Evolutionary conservation across 106 monocot species (phyloP).

Genomic region (Acorus calamus): DNA sequence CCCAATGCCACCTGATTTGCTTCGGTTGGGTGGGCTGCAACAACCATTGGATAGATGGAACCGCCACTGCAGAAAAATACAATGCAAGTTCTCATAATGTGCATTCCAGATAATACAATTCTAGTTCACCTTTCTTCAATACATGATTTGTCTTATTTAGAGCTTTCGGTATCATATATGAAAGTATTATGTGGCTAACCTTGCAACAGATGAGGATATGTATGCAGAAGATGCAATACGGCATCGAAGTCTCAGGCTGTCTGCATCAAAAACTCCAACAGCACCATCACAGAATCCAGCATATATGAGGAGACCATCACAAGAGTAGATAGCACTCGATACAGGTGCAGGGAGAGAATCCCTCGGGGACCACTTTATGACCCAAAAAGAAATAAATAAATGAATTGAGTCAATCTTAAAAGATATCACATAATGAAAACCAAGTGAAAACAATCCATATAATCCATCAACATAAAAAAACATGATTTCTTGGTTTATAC

Average conservation of each 20-base stretch:
- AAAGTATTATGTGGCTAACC: constrained; percentile 18
- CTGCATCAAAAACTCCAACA: constrained; percentile 89
- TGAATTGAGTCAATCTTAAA: background rate
- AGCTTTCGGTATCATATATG: background rate
- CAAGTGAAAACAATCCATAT: background rate
- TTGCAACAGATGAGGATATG: constrained; percentile 35
- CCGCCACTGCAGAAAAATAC: constrained; percentile 16
- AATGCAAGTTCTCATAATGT: too few relatives aligned
- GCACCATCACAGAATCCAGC: constrained; percentile 96
- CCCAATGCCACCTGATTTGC: constrained; percentile 89
- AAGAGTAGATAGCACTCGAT: constrained; percentile 91
- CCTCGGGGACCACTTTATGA: constrained; percentile 77
- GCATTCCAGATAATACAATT: too few relatives aligned
- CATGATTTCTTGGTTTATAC: too few relatives aligned
- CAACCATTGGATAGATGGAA: constrained; percentile 44
- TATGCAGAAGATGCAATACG: constrained; percentile 78
- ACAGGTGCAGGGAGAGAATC: constrained; percentile 75
- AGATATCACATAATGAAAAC: background rate
- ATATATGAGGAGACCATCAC: constrained; percentile 77
- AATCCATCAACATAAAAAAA: too few relatives aligned
- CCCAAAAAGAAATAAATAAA: background rate
- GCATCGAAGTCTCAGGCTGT: constrained; percentile 68
- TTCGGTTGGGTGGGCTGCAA: constrained; percentile 84
- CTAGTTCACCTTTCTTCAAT: too few relatives aligned
- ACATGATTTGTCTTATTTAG: too few relatives aligned